Evolutionary conservation across 106 monocot genomes (phyloP).

Genomic region (Vanilla planifolia): DNA sequence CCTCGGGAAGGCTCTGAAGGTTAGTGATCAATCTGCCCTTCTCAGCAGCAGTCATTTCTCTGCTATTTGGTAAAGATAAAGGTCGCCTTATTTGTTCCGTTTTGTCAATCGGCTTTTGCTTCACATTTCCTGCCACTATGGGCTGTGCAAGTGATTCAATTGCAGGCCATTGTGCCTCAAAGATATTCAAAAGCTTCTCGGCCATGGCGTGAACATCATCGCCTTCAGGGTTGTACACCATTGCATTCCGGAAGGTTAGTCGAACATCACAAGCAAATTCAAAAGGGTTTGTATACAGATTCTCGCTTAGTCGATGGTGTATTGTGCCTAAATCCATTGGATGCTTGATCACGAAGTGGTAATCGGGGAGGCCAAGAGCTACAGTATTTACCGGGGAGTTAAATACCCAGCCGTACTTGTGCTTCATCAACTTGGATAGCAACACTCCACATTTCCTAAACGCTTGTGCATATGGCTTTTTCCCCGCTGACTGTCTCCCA

Average conservation of each 20-base stretch:
- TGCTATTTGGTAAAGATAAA: conserved; percentile 47
- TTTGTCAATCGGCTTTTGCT: conserved; percentile 17
- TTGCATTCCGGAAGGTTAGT: conserved; percentile 65
- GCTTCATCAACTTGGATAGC: conserved; percentile 58
- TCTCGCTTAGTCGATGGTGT: conserved; percentile 35
- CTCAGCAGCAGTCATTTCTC: conserved; percentile 91
- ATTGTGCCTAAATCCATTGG: conserved; percentile 86
- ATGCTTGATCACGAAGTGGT: conserved; percentile 40
- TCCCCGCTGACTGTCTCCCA: neutral
- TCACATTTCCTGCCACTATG: conserved; percentile 19
- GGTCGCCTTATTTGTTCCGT: conserved; percentile 16
- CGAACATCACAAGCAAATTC: conserved; percentile 76
- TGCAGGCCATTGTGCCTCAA: conserved; percentile 49
- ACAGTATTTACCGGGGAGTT: conserved; percentile 60
- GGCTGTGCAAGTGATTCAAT: conserved; percentile 48
- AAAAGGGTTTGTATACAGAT: conserved; percentile 39
- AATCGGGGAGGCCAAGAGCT: conserved; percentile 50
- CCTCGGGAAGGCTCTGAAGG: conserved; percentile 65
- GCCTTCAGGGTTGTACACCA: conserved; percentile 60
- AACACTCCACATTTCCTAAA: conserved; percentile 47
- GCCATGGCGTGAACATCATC: conserved; percentile 72
- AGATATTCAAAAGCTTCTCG: conserved; percentile 41
- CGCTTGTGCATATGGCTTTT: conserved; percentile 19
- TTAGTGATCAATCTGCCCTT: conserved; percentile 71
- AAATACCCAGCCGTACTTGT: conserved; percentile 64